Conservation (phyloP, 2,329 filamentous ascomycete genomes). For the Epichloe gansuensis region DNA sequence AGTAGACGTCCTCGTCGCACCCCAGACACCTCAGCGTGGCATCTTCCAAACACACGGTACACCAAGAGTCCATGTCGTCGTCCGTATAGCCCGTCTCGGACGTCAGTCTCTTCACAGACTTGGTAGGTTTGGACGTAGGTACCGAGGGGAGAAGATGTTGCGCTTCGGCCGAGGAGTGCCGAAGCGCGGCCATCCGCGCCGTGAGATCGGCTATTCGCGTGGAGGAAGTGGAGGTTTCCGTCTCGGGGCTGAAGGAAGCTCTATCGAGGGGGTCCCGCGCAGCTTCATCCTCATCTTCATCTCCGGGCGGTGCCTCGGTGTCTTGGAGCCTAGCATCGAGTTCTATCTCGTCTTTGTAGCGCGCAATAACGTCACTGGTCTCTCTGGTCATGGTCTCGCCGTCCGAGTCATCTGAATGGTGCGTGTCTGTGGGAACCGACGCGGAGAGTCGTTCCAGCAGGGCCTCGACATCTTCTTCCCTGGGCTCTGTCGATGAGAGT, state of each 20-base stretch:
- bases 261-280: not conserved
- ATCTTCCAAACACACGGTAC: constrained; percentile 71
- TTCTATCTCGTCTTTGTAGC: constrained; percentile 33
- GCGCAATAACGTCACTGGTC: constrained; percentile 32
- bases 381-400: constrained; percentile 34
- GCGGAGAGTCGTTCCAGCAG: constrained; percentile 25
- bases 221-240: constrained; percentile 3
- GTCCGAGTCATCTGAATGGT: constrained; percentile 34
- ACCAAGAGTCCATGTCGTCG: constrained; percentile 66
- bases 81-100: constrained; percentile 43
- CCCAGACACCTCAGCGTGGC: constrained; percentile 60
- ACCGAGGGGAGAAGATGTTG: constrained; percentile 36
- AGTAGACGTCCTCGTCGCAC: constrained; percentile 64
- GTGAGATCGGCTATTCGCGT: constrained; percentile 30
- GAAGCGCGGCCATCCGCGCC: constrained; percentile 40
- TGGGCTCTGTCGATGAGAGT: constrained; percentile 9
- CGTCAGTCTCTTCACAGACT: constrained; percentile 25
- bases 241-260: not conserved
- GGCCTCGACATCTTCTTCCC: constrained; percentile 22
- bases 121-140: constrained; percentile 35
- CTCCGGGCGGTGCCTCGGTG: not conserved
- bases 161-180: constrained; percentile 22
- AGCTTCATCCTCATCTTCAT: not conserved
- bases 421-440: constrained; percentile 16
- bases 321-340: constrained; percentile 16